Conservation (phyloP, 208 protist species). For the Trypanosoma vivax region DNA sequence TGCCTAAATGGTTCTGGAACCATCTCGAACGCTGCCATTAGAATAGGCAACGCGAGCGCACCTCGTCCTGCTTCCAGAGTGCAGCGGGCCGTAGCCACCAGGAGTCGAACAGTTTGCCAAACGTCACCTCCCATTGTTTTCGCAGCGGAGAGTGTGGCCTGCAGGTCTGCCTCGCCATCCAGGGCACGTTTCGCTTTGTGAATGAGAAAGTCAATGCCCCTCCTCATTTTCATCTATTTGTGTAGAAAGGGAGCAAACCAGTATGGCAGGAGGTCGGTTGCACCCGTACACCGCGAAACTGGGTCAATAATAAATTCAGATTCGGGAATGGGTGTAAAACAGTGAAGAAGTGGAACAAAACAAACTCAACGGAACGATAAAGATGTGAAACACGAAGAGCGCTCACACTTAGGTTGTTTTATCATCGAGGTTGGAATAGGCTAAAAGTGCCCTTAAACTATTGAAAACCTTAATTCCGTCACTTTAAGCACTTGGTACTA, state of each 20-base stretch:
- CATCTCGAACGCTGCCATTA: conserved; percentile 6
- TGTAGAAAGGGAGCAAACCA: neutral
- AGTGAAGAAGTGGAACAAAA: conserved; percentile 4
- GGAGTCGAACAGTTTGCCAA: conserved; percentile 10
- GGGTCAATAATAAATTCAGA: no score
- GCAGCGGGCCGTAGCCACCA: conserved; percentile 11
- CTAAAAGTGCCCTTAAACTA: no score
- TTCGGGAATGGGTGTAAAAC: neutral
- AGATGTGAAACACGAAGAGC: no score
- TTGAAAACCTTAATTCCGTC: no score
- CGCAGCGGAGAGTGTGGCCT: conserved; percentile 7
- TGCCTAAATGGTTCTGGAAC: conserved; percentile 11
- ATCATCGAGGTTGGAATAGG: no score
- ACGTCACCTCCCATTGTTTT: neutral
- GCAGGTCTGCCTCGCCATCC: conserved; percentile 13
- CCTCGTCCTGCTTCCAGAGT: conserved; percentile 19
- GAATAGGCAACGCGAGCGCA: conserved; percentile 9
- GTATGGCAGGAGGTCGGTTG: no score
- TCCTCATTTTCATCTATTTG: neutral
- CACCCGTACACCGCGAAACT: no score
- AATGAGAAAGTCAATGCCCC: conserved; percentile 6
- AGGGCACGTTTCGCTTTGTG: conserved; percentile 7
- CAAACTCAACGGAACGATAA: no score
- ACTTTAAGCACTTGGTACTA: no score
- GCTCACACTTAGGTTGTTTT: no score